These are phyloP conservation scores for Pichiaceae sp. DNA, from an alignment of 1,139 yeast genomes.

Conservation along the genomic window DNA sequence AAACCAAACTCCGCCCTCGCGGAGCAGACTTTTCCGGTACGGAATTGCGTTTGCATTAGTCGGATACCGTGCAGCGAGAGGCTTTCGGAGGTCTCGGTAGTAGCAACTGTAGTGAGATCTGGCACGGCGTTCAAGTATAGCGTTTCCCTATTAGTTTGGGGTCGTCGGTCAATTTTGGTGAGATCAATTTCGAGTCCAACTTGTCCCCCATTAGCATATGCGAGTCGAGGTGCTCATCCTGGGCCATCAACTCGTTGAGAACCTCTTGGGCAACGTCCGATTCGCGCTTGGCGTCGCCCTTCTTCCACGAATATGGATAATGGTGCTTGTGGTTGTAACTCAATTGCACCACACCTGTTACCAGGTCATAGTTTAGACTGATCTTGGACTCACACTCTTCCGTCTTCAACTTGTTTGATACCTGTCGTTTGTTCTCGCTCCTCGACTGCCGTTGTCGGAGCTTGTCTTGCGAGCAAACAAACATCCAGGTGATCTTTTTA, in stretches of 20 bases:
- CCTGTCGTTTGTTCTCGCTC: constrained; percentile 27
- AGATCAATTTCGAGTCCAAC: too few relatives aligned
- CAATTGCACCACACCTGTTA: constrained; percentile 26
- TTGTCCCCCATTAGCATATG: neutral
- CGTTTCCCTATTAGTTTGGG: too few relatives aligned
- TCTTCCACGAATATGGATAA: constrained; percentile 23
- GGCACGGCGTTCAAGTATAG: too few relatives aligned
- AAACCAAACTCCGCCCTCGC: too few relatives aligned
- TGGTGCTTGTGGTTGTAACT: constrained; percentile 30
- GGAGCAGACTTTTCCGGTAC: too few relatives aligned
- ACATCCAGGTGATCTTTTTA: constrained; percentile 32
- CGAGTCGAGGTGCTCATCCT: neutral
- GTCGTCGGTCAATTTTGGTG: too few relatives aligned
- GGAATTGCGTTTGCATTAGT: too few relatives aligned
- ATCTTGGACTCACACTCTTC: constrained; percentile 31
- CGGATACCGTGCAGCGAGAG: too few relatives aligned
- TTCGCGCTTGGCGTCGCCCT: constrained; percentile 1
- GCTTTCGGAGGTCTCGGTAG: too few relatives aligned
- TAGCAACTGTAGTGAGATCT: too few relatives aligned
- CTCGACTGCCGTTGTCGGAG: constrained; percentile 31
- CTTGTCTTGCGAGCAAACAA: constrained; percentile 34
- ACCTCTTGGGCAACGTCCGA: constrained; percentile 1
- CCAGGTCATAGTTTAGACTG: constrained; percentile 28
- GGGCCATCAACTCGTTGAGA: constrained; percentile 1
- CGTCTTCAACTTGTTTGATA: constrained; percentile 29